Evolutionary conservation across 331 rosid species (phyloP).

Genomic region (Rhamnella rubrinervis): DNA sequence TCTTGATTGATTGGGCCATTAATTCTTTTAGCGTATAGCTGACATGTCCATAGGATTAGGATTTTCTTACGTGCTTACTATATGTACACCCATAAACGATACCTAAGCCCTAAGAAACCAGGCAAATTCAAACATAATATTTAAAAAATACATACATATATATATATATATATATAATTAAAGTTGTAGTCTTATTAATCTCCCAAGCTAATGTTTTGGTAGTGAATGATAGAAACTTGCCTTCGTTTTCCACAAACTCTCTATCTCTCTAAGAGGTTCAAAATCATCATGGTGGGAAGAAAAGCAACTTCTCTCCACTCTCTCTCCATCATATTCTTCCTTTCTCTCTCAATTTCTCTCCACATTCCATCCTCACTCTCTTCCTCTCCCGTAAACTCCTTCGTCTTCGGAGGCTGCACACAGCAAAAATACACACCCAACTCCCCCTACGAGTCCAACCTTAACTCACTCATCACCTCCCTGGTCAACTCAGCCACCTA

Average conservation of each 20-base stretch:
- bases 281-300: conserved; percentile 20
- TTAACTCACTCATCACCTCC: conserved; percentile 76
- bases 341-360: conserved; percentile 11
- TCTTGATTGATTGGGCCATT: no score
- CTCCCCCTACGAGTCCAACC: conserved; percentile 66
- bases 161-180: no score
- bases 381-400: conserved; percentile 43
- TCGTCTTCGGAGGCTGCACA: conserved; percentile 79
- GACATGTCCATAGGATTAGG: no score
- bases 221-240: not conserved
- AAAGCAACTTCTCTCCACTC: not conserved
- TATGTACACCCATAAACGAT: no score
- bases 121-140: no score
- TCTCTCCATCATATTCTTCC: conserved; percentile 3
- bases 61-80: no score
- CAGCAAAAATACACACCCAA: conserved; percentile 49
- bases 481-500: conserved; percentile 73
- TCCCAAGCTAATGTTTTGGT: conserved; percentile 1
- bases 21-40: no score
- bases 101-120: no score
- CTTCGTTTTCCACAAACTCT: not conserved
- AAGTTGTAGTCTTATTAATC: conserved; percentile 9
- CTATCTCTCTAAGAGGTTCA: not conserved
- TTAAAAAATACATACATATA: no score
- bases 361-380: not conserved